A percentile compares a stretch with the other conserved stretches of the same genome.
Evolutionary conservation across 495 filamentous ascomycete species (phyloP).

Genomic region (Penicillium argentinense): DNA sequence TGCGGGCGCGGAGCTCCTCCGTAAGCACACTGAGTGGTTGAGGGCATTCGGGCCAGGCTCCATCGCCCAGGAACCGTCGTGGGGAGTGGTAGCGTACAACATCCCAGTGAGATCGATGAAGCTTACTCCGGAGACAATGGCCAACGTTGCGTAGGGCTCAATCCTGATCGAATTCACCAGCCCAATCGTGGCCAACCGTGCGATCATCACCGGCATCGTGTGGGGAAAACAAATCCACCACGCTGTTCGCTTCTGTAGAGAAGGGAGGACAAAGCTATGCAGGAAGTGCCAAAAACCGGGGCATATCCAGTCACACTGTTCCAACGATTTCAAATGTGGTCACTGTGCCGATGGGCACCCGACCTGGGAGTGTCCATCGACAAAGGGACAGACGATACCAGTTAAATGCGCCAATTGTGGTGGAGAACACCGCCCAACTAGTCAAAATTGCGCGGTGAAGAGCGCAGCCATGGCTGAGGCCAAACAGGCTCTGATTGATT

Average conservation of each 20-base stretch:
- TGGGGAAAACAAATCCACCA: constrained; percentile 10
- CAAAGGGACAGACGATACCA: too few relatives aligned
- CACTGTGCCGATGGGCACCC: too few relatives aligned
- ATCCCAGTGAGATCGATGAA: constrained; percentile 9
- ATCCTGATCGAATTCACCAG: constrained; percentile 21
- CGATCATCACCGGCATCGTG: constrained; percentile 8
- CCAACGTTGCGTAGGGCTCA: constrained; percentile 6
- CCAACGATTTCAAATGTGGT: not conserved
- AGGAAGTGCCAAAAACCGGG: constrained; percentile 5
- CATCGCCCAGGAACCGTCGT: constrained; percentile 13
- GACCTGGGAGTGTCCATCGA: too few relatives aligned
- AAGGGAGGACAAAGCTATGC: constrained; percentile 2
- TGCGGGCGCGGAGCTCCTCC: constrained; percentile 11
- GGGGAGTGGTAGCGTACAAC: constrained; percentile 16
- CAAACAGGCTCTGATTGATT: too few relatives aligned
- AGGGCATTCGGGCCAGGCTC: constrained; percentile 6
- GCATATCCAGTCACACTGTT: constrained; percentile 4
- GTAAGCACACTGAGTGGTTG: constrained; percentile 8
- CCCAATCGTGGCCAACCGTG: constrained; percentile 17
- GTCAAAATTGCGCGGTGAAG: too few relatives aligned
- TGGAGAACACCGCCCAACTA: too few relatives aligned
- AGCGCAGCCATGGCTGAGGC: too few relatives aligned
- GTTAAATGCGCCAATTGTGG: too few relatives aligned
- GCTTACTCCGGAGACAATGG: constrained; percentile 9
- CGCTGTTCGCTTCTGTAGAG: not conserved